Conservation (phyloP, 495 filamentous ascomycete species). For the Xylaria intraflava region DNA sequence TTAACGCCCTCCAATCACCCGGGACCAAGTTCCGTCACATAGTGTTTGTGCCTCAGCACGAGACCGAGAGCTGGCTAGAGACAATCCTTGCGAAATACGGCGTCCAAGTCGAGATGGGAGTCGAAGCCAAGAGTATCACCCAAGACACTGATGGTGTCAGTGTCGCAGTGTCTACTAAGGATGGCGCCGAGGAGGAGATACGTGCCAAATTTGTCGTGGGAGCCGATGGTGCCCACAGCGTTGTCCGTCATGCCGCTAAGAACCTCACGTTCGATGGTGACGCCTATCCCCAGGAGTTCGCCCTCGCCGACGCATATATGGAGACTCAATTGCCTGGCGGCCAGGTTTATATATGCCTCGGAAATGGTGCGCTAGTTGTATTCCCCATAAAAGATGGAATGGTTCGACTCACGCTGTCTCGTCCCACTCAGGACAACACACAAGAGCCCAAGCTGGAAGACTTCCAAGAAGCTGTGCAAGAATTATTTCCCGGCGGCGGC, state of each 20-base stretch:
- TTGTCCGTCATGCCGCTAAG: slow-evolving; percentile 28
- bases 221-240: slow-evolving; percentile 37
- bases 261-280: slow-evolving; percentile 33
- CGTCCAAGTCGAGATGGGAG: slow-evolving; percentile 12
- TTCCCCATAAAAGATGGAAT: slow-evolving; percentile 26
- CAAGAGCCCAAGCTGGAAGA: slow-evolving; percentile 20
- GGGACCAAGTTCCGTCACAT: slow-evolving; percentile 14
- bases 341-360: slow-evolving; percentile 17
- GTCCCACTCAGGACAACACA: neutral
- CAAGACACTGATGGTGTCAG: slow-evolving; percentile 9
- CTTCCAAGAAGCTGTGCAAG: slow-evolving; percentile 19
- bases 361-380: slow-evolving; percentile 20
- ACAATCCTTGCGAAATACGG: slow-evolving; percentile 8
- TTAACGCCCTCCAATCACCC: neutral
- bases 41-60: slow-evolving; percentile 16
- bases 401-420: slow-evolving; percentile 28
- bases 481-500: slow-evolving; percentile 24
- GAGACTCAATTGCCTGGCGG: slow-evolving; percentile 18
- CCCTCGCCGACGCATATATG: slow-evolving; percentile 35
- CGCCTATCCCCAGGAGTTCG: slow-evolving; percentile 34
- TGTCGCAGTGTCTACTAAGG: neutral
- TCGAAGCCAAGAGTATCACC: slow-evolving; percentile 10
- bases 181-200: slow-evolving; percentile 6
- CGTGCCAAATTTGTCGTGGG: slow-evolving; percentile 27
- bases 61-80: slow-evolving; percentile 19